Evolutionary conservation across 2,329 filamentous ascomycete species (phyloP).

Genomic region (Phyllosticta capitalensis): DNA sequence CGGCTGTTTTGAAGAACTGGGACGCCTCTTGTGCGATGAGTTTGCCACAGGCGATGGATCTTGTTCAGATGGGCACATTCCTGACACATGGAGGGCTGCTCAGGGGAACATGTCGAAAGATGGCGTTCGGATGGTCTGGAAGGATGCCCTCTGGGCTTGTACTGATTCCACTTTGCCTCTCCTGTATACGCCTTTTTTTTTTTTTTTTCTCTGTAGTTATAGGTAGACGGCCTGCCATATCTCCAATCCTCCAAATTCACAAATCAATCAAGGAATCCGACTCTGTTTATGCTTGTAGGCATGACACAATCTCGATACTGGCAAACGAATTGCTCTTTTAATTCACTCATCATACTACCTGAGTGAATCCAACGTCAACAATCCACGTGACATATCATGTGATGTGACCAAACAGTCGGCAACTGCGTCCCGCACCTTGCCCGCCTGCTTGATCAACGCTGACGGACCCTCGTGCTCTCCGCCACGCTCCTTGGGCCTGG

Average conservation of each 20-base stretch:
- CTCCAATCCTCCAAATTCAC: not conserved
- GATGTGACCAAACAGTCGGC: not conserved
- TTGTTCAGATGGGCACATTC: not conserved
- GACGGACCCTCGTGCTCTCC: not conserved
- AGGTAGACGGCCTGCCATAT: not conserved
- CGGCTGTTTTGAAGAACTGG: not conserved
- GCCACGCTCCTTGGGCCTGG: not conserved
- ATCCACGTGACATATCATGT: not conserved
- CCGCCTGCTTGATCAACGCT: not conserved
- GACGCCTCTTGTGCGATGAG: not conserved
- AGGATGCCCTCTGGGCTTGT: not conserved
- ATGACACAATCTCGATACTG: no score
- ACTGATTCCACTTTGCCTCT: not conserved
- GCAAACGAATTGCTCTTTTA: no score
- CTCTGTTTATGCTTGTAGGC: no score
- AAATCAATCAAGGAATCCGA: no score
- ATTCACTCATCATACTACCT: no score
- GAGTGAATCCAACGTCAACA: no score
- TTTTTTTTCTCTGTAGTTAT: not conserved
- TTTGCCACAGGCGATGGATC: not conserved
- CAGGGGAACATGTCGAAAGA: not conserved
- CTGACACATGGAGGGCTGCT: not conserved
- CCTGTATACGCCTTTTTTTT: not conserved
- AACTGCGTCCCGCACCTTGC: not conserved
- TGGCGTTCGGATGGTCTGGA: not conserved